Base-by-base conservation (phyloP, 345 rosid species). In the Atalantia buxifolia region DNA sequence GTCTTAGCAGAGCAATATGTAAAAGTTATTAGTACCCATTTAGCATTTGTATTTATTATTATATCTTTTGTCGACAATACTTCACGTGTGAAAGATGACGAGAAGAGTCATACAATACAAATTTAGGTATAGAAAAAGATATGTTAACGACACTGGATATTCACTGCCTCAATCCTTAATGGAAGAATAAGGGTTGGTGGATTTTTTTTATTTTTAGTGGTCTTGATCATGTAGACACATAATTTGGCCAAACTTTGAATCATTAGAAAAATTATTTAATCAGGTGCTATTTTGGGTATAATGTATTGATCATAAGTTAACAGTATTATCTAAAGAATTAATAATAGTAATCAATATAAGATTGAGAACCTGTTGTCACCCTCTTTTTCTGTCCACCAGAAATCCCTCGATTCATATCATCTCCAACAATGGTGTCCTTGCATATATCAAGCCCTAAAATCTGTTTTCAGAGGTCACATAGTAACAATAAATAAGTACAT, bases 371-470 rank as follows among this genome's bases (percentile, higher is more conserved):
- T 90, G 98, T 94, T 7, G 98, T 94, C 22, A 94, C 94, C 82
- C 97, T 75, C 76, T 92, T 92, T 74, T 88, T 94, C 78, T 94
- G 97, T 30, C 98, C 98, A 6, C 98, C 98, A 0, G 98, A 94
- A 53, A 94, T 89, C 33, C 98, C 97, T 77, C 98, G 74, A 5
- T 77, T 83, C 98, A 94, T 94, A 4, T 91, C 90, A 70, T 91
- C 91, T 31, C 98, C 98, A 7, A 92, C 92, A 35, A 94, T 84
- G 12, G 91, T 94, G 78, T 94, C 94, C 66, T 87, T 90, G 84
- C 98, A 94, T 33, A 92, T 87, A 72, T 94, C 98, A 65, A 94
- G 93, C 42, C 97, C 98, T 77, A 94, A 71, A 62, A 94, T 81
- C 98, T 94, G 86, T 83, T 66, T 22, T 4, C 9, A 21, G 27